These are phyloP conservation scores for Ceriops zippeliana DNA, from an alignment of 345 rosid genomes.

Conservation along the genomic window DNA sequence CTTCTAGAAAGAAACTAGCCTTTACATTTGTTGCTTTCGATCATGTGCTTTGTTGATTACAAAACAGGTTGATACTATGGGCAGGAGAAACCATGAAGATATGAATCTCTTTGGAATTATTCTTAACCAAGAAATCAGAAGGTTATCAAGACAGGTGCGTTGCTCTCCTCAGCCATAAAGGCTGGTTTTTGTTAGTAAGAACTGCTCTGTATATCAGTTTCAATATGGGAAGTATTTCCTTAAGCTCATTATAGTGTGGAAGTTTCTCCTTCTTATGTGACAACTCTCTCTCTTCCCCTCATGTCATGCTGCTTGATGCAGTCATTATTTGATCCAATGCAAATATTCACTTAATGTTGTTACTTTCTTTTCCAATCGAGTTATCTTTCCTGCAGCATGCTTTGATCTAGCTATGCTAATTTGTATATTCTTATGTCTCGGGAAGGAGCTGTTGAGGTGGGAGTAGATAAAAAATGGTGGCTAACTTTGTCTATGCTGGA, in stretches of 20 bases:
- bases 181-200: neutral
- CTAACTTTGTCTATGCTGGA: too few species aligned
- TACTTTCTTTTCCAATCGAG: neutral
- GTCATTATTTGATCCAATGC: too few species aligned
- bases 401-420: too few species aligned
- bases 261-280: neutral
- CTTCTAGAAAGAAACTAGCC: neutral
- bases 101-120: constrained; percentile 75
- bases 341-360: too few species aligned
- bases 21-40: constrained; percentile 1
- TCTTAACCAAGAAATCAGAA: constrained; percentile 90
- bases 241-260: neutral
- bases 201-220: neutral
- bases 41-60: constrained; percentile 17
- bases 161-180: neutral
- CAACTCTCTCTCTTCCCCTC: neutral
- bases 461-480: too few species aligned
- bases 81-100: constrained; percentile 88
- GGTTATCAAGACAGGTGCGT: constrained; percentile 77
- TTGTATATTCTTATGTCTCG: too few species aligned
- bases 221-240: neutral
- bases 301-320: too few species aligned
- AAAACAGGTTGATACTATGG: constrained; percentile 5
- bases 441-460: too few species aligned
- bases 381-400: neutral